phyloP scores from a whole-genome alignment of 2,329 filamentous ascomycete genomes.

The Leptographium flavum region DNA sequence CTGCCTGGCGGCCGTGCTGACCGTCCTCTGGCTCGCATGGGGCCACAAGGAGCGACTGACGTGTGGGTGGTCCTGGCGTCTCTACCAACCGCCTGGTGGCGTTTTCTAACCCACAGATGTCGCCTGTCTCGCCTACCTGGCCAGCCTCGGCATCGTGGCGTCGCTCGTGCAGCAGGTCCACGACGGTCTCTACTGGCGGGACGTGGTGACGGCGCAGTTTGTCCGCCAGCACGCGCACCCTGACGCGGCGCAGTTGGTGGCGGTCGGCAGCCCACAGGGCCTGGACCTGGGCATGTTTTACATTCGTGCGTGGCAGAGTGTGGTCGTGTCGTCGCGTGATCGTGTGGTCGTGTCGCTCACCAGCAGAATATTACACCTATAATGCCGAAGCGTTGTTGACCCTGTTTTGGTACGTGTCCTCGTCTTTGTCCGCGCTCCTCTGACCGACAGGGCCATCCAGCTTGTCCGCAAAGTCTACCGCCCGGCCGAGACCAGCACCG shows the following conservation, averaged over 20 bases:
- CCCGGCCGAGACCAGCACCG: neutral
- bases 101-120: neutral
- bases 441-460: neutral
- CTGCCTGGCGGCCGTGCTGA: neutral
- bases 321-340: no score
- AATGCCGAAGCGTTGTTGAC: neutral
- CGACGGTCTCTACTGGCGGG: neutral
- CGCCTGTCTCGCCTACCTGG: neutral
- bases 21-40: neutral
- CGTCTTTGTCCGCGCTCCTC: neutral
- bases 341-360: no score
- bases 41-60: neutral
- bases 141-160: neutral
- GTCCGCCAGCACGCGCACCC: neutral
- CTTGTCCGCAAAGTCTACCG: neutral
- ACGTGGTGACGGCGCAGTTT: neutral
- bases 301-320: neutral
- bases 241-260: neutral
- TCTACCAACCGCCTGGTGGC: neutral
- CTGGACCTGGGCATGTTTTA: neutral
- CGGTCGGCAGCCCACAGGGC: neutral
- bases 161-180: neutral
- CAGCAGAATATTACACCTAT: neutral
- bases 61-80: neutral
- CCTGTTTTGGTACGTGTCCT: neutral